Conservation (phyloP, 495 filamentous ascomycete genomes). For the Aspergillus bridgeri region DNA sequence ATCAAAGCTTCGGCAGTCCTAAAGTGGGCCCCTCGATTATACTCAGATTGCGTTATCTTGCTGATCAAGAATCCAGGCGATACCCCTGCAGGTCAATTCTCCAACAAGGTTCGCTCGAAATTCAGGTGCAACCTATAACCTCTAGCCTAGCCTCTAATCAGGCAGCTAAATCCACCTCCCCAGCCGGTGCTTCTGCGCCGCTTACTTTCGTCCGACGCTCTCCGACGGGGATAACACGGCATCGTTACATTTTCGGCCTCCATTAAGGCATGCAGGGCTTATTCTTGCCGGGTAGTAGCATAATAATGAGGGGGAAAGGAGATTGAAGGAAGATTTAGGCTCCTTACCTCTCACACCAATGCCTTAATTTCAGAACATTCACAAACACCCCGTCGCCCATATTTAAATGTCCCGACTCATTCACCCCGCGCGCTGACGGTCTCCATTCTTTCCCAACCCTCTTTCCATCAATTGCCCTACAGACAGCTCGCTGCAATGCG, state of each 20-base stretch:
- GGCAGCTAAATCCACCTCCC: background rate
- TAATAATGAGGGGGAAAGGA: background rate
- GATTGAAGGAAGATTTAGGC: background rate
- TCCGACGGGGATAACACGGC: conserved; percentile 2
- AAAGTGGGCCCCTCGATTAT: background rate
- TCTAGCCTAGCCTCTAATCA: background rate
- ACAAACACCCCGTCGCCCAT: background rate
- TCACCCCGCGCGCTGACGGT: background rate
- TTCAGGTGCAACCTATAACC: background rate
- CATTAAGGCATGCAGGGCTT: background rate
- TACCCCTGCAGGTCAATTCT: background rate
- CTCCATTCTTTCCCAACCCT: background rate
- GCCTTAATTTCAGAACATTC: background rate
- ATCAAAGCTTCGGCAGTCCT: background rate
- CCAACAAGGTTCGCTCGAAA: background rate
- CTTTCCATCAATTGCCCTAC: background rate
- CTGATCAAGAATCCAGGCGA: background rate
- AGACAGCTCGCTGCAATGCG: conserved; percentile 4
- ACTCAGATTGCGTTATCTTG: background rate
- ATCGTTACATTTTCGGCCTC: background rate
- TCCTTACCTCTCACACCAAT: background rate
- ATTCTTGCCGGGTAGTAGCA: background rate
- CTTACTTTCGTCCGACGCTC: conserved; percentile 3
- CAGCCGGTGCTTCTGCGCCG: background rate
- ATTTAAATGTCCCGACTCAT: background rate